Evolutionary conservation across 495 filamentous ascomycete genomes (phyloP).

Genomic region (Astrocystis sublimbata): DNA sequence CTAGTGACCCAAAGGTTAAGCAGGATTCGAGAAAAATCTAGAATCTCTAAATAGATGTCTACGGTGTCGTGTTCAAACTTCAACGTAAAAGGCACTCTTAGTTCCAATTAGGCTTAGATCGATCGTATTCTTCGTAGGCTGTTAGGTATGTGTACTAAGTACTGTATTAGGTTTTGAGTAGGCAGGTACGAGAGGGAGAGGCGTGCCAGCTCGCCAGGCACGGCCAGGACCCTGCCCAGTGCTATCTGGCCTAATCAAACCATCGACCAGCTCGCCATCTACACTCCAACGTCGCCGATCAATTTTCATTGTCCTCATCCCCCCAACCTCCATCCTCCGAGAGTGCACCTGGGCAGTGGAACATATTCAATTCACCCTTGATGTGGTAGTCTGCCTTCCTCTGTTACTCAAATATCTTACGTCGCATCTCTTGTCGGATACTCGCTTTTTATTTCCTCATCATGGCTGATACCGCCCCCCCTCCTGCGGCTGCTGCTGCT

Average conservation of each 20-base stretch:
- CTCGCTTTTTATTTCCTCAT: conserved; percentile 11
- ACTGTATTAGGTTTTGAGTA: too few species aligned
- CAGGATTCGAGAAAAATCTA: too few species aligned
- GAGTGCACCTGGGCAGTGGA: background rate
- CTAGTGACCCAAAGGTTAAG: too few species aligned
- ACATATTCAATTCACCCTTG: conserved; percentile 12
- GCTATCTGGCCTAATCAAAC: conserved; percentile 41
- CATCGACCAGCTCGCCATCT: too few species aligned
- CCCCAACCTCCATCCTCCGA: background rate
- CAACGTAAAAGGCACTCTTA: too few species aligned
- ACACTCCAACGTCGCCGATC: conserved; percentile 22
- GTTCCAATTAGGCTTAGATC: too few species aligned
- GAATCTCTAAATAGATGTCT: too few species aligned
- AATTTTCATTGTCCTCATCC: background rate
- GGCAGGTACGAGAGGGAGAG: background rate
- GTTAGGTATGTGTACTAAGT: too few species aligned
- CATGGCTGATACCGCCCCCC: conserved; percentile 43
- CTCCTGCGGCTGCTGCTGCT: conserved; percentile 38
- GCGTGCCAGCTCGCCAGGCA: too few species aligned
- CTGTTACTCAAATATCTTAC: background rate
- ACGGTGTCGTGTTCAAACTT: too few species aligned
- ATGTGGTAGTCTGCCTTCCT: conserved; percentile 12
- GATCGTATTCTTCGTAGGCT: too few species aligned
- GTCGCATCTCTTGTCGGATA: conserved; percentile 3
- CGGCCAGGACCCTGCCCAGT: conserved; percentile 24